Conservation (phyloP, 2,329 filamentous ascomycete genomes). For the Myriosclerotinia curreyana region DNA sequence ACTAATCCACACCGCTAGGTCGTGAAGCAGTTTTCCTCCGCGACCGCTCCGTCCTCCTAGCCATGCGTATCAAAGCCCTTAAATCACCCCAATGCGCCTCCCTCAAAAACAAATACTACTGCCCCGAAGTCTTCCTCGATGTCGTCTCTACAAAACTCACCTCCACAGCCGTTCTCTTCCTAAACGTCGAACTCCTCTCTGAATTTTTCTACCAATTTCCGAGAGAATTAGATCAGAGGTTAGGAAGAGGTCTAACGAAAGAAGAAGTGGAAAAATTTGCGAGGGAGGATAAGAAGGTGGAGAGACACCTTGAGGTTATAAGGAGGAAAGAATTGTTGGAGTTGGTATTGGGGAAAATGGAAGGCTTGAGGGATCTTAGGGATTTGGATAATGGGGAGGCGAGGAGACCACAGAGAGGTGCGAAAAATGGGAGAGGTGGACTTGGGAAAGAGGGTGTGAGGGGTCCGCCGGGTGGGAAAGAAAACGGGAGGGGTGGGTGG, state of each 20-base stretch:
- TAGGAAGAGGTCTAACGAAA: conserved; percentile 75
- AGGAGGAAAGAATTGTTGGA: conserved; percentile 88
- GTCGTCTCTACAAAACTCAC: conserved; percentile 94
- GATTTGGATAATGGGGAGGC: conserved; percentile 63
- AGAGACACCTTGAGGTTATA: conserved; percentile 86
- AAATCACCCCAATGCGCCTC: conserved; percentile 86
- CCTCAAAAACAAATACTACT: conserved; percentile 90
- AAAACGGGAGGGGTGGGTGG: conserved; percentile 18
- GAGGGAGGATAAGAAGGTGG: conserved; percentile 86
- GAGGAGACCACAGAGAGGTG: conserved; percentile 28
- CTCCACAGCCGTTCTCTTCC: conserved; percentile 90
- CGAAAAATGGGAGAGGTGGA: conserved; percentile 8
- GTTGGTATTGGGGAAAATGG: conserved; percentile 92
- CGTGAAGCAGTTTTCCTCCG: conserved; percentile 92
- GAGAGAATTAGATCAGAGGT: conserved; percentile 79
- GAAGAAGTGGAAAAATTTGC: conserved; percentile 87
- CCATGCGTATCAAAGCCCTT: conserved; percentile 82
- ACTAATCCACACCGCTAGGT: conserved; percentile 49
- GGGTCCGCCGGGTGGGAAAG: background rate
- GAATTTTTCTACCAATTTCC: conserved; percentile 99
- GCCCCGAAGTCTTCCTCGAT: conserved; percentile 96
- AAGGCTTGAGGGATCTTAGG: conserved; percentile 67
- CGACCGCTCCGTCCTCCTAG: conserved; percentile 84
- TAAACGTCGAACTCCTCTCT: conserved; percentile 92
- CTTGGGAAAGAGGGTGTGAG: conserved; percentile 15